Evolutionary conservation across 305 asterid species (phyloP), one percentile per base, ranked within the genome.

Genomic region (Fraxinus latifolia): DNA sequence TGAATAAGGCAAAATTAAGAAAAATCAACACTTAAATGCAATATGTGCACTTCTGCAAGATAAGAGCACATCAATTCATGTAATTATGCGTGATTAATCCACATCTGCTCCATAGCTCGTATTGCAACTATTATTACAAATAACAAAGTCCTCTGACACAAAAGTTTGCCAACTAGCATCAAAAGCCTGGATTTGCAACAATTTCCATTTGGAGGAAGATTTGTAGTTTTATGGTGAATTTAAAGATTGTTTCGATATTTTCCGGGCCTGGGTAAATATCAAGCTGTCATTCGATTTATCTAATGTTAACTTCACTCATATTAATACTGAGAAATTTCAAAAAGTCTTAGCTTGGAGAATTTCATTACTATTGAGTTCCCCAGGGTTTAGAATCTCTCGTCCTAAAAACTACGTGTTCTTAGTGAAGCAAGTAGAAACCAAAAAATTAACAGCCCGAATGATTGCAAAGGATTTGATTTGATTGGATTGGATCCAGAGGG

Each of bases 1-100:
- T 33, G 68, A 81, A 50, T 83, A 78, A 72, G 77, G 50, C 81
- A 78, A 70, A 81, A 76, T 33, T 50, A 74, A 9, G 29, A 7
- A 78, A 76, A 31, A 27, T 17, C 68, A 53, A 67, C 78, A 36
- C 75, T 31, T 85, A 77, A 31, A 76, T 37, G 83, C 47, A 78
- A 25, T 44, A 15, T 21, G 25, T 50, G 68, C 32, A 71, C 73
- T 74, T 65, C 55, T 68, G 72, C 34, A 37, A 77, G 80, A 74
- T 74, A 70, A 71, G 27, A 81, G 47, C 42, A 71, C 3, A 7
- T 15, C 25, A 32, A 71, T 71, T 71, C 76, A 32, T 32, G 25
- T 29, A 29, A 11, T 71, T 71, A 32, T 12, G 44, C 42, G 15
- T n/a, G 44, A 71, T 31, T 14, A 31, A 12, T 3, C 31, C 39